These are phyloP conservation scores for Podaxis sp. DNA, from an alignment of 768 basidiomycete species.

Conservation along the genomic window DNA sequence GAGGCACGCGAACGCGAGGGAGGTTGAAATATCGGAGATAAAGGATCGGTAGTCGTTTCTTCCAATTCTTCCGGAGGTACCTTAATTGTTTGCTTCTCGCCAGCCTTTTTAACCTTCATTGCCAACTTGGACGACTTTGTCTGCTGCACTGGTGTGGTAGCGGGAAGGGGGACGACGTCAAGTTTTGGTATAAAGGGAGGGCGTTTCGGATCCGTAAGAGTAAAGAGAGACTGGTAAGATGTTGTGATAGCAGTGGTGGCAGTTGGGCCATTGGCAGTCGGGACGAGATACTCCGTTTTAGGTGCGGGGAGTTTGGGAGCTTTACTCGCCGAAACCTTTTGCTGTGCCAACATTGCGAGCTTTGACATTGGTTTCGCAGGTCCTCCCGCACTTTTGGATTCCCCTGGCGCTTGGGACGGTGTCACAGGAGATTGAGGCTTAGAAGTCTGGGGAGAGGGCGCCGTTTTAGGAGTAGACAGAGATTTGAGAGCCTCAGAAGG, in stretches of 20 bases:
- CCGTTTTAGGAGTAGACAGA: neutral
- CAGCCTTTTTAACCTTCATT: slow-evolving; percentile 65
- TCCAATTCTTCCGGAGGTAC: slow-evolving; percentile 29
- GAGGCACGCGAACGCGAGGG: slow-evolving; percentile 63
- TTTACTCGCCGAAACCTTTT: slow-evolving; percentile 40
- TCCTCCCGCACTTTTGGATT: slow-evolving; percentile 9
- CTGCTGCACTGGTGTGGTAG: slow-evolving; percentile 19
- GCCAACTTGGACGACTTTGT: slow-evolving; percentile 73
- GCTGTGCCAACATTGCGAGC: slow-evolving; percentile 71
- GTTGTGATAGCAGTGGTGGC: slow-evolving; percentile 85
- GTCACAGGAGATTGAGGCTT: neutral
- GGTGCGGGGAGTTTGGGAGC: slow-evolving; percentile 49
- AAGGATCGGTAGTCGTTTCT: slow-evolving; percentile 34
- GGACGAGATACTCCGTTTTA: slow-evolving; percentile 69
- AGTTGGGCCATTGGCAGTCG: slow-evolving; percentile 80
- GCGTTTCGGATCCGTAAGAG: slow-evolving; percentile 53
- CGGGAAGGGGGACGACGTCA: slow-evolving; percentile 43
- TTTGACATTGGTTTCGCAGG: slow-evolving; percentile 27
- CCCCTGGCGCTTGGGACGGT: neutral
- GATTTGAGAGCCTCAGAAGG: neutral
- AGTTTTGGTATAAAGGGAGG: slow-evolving; percentile 40
- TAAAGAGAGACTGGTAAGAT: slow-evolving; percentile 71
- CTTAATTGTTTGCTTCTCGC: slow-evolving; percentile 36
- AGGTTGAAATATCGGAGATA: slow-evolving; percentile 60
- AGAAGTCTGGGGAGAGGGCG: neutral